phyloP scores from a whole-genome alignment of 106 monocot genomes.

The Apostasia shenzhenica region DNA sequence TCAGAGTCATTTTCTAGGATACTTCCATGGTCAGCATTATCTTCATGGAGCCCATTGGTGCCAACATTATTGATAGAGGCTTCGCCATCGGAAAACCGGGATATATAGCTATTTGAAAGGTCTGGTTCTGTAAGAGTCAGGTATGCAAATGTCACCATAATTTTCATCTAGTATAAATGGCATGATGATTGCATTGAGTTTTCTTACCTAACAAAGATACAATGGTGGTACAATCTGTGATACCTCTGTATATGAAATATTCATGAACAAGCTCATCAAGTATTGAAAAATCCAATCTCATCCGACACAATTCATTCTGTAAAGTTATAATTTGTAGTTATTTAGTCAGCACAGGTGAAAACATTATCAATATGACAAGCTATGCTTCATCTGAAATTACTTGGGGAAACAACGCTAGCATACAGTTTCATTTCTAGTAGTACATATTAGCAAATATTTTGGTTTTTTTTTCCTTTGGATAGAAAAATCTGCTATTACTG shows the following conservation, averaged over 20 bases:
- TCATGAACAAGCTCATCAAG: constrained; percentile 90
- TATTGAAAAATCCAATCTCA: constrained; percentile 64
- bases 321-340: neutral
- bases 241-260: constrained; percentile 91
- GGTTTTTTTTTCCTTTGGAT: too few relatives aligned
- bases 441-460: too few relatives aligned
- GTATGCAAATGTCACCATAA: neutral
- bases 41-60: constrained; percentile 25
- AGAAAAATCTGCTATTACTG: too few relatives aligned
- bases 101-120: constrained; percentile 17
- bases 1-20: constrained; percentile 32
- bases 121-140: constrained; percentile 4
- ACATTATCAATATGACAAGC: neutral
- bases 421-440: too few relatives aligned
- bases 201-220: constrained; percentile 45
- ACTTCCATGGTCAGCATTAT: constrained; percentile 20
- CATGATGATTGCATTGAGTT: neutral
- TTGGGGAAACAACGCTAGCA: too few relatives aligned
- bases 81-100: constrained; percentile 47
- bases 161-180: neutral
- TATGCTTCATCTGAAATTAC: neutral
- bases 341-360: neutral
- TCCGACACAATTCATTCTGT: constrained; percentile 95
- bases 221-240: constrained; percentile 38
- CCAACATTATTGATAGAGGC: constrained; percentile 38